phyloP scores from a whole-genome alignment of 2,329 filamentous ascomycete genomes.

The Fusarium setosum region DNA sequence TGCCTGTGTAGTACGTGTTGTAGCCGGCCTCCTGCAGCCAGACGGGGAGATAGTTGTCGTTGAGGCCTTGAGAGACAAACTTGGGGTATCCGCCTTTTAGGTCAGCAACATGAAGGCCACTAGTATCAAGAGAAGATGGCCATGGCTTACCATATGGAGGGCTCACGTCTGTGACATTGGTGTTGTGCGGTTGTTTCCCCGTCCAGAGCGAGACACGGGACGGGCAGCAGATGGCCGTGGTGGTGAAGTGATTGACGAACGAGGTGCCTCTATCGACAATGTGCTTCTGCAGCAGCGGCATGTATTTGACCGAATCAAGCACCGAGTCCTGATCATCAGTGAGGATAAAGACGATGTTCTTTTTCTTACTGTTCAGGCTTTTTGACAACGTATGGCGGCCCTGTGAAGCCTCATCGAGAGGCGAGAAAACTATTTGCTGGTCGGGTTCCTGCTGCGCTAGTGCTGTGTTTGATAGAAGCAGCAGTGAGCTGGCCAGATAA shows the following conservation, averaged over 20 bases:
- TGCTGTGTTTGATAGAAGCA: neutral
- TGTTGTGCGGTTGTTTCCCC: slow-evolving; percentile 75
- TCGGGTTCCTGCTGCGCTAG: neutral
- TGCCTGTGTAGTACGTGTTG: slow-evolving; percentile 79
- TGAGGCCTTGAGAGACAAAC: slow-evolving; percentile 72
- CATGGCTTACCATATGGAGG: slow-evolving; percentile 60
- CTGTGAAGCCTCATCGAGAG: neutral
- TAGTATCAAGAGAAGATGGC: neutral
- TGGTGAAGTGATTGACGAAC: slow-evolving; percentile 73
- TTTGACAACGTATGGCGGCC: neutral
- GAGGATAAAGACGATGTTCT: slow-evolving; percentile 74
- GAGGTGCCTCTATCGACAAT: slow-evolving; percentile 68
- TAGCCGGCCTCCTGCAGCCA: slow-evolving; percentile 79
- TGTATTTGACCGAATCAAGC: slow-evolving; percentile 70
- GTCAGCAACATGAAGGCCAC: slow-evolving; percentile 3
- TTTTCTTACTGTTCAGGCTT: slow-evolving; percentile 9
- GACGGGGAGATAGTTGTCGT: slow-evolving; percentile 74
- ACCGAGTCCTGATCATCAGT: slow-evolving; percentile 76
- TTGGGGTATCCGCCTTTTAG: slow-evolving; percentile 66
- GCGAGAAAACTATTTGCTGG: slow-evolving; percentile 1
- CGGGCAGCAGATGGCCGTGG: slow-evolving; percentile 75
- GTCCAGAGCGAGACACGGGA: slow-evolving; percentile 74
- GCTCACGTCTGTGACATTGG: slow-evolving; percentile 71
- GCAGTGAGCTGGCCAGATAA: slow-evolving; percentile 1
- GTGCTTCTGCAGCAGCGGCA: slow-evolving; percentile 67